Evolutionary conservation across 2,329 filamentous ascomycete genomes (phyloP), one percentile per base, ranked within the genome.

Genomic region (Epichloe aotearoae): DNA sequence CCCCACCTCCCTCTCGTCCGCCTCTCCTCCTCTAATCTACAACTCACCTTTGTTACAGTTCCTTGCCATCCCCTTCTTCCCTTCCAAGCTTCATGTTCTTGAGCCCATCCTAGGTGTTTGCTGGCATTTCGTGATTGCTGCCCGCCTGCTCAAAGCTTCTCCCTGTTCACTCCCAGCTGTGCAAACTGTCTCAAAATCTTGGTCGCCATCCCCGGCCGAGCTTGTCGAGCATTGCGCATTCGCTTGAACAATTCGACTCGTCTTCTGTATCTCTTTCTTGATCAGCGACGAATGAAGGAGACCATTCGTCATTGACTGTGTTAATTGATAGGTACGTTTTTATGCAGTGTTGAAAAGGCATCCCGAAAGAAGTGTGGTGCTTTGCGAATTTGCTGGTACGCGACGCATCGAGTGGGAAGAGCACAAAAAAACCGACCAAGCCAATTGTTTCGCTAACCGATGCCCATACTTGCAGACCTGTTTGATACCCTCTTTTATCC

Each of bases 401-500:
- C 36, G 33, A 37, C 6, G 12, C 17, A 46, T 12, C 33, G 23
- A 6, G 15, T 20, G 19, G 17, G n/a, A 30, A 34, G 37, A 41
- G n/a, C 10, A 34, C 6, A 2, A 23, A 5, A 10, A 11, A 20
- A 14, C 8, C 7, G 3, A 46, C n/a, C 1, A 15, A 23, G 11
- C 34, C 17, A 34, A 19, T 46, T 10, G 23, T 40, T 47, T 46
- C 11, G 33, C 50, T 52, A n/a, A 52, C 38, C 8, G 4, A 3
- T 34, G 4, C 7, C 19, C 23, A 36, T 3, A 8, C 3, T 12
- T 34, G 20, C 55, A 63, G 60, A 59, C 61, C 64, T 62, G 60
- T 59, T 65, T 66, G 66, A 75, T 73, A 72, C 69, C 69, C 68
- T 59, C 58, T 59, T 20, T 26, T 38, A 15, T 19, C n/a, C 38